Evolutionary conservation across 1,139 yeast species (phyloP), one percentile per base, ranked within the genome.

Genomic region (Nakaseomyces glabratus): DNA sequence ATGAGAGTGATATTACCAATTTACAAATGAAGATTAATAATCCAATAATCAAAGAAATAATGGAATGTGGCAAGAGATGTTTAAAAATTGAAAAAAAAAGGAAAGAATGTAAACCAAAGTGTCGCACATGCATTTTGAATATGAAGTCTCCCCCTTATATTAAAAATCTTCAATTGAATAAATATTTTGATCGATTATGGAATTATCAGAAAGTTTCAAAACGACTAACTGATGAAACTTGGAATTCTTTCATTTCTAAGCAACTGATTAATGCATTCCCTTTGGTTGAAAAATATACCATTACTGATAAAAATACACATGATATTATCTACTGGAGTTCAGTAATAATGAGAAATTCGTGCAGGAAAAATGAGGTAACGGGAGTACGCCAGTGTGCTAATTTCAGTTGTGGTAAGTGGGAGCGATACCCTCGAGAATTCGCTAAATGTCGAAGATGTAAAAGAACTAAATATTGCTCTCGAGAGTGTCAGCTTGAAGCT

Each of bases 271-370:
- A 90, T 54, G 63, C 88, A 19, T 90, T 90, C 62, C 94, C 95
- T 10, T 62, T 90, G 43, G 96, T 88, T 29, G 98, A 90, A 58
- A 78, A 81, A 54, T 88, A 84, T 57, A 90, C 97, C 0, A 77
- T 82, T 36, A 73, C 76, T 43, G 66, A 74, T 16, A 71, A 72
- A 23, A 69, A 69, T 50, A 62, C 73, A 2, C 72, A 79, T 30
- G 96, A 86, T 48, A 76, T 86, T 68, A 81, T 82, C 48, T 86
- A 88, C 60, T 90, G 98, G 98, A 85, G 96, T 3, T 94, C 95
- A 3, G 95, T 88, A 11, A 85, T 88, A 32, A 90, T 90, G 90
- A 70, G 97, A 41, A 90, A 90, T 57, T 84, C 95, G 1, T 88
- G 95, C 57, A 71, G 96, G 39, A 76, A 90, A 52, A 93, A 88